A percentile compares a stretch with the other conserved stretches of the same genome.
Evolutionary conservation across 139 green algal species (phyloP).

Genomic region (Deuterostichococcus epilithicus): DNA sequence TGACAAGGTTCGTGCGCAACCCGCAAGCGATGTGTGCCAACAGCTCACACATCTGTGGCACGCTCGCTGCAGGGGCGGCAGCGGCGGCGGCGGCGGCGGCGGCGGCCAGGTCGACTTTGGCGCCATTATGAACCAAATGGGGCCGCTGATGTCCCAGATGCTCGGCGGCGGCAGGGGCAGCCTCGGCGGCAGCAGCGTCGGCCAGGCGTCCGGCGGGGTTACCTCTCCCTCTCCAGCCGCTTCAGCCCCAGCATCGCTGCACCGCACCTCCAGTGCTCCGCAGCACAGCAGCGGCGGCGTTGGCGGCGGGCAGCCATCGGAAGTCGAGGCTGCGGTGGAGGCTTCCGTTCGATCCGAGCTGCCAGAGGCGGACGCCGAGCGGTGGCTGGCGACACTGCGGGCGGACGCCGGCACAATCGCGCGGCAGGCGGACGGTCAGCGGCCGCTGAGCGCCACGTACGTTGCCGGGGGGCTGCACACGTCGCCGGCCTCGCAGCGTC

Average conservation of each 20-base stretch:
- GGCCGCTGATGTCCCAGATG: not conserved
- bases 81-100: too few relatives aligned
- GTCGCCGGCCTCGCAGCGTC: too few relatives aligned
- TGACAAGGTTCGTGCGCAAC: too few relatives aligned
- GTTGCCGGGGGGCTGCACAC: not conserved
- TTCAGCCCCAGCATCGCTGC: not conserved
- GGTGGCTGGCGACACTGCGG: conserved; percentile 6
- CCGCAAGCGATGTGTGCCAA: too few relatives aligned
- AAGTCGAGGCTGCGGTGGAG: conserved; percentile 4
- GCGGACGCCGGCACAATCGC: not conserved
- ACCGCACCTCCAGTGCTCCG: too few relatives aligned
- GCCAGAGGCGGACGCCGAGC: conserved; percentile 6
- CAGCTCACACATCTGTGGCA: not conserved
- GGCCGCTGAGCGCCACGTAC: not conserved
- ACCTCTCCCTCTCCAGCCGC: not conserved
- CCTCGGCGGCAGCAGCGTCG: not conserved
- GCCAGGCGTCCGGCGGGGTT: too few relatives aligned
- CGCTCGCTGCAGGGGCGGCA: too few relatives aligned
- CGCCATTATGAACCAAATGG: not conserved
- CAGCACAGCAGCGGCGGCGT: not conserved
- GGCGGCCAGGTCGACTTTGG: not conserved
- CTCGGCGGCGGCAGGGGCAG: not conserved
- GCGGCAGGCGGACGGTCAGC: not conserved
- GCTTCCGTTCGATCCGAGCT: not conserved
- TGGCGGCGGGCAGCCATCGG: not conserved